These are phyloP conservation scores for Colletotrichum kahawae DNA, from an alignment of 2,329 filamentous ascomycete species.

Conservation along the genomic window DNA sequence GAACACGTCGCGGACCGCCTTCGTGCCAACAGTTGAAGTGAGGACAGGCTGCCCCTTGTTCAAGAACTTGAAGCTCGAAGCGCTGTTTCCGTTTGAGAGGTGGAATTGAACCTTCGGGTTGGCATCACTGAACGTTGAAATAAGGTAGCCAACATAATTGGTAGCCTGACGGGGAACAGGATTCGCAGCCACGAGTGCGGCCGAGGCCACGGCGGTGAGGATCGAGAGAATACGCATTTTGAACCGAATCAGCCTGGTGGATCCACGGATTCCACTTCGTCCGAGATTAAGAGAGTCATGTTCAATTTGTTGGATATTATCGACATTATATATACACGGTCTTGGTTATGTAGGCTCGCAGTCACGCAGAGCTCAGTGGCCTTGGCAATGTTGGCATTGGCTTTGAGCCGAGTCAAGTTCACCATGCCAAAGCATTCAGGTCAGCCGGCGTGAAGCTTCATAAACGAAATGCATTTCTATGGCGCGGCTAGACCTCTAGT, in stretches of 20 bases:
- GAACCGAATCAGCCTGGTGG: neutral
- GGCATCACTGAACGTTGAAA: constrained; percentile 39
- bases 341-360: neutral
- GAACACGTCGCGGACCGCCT: constrained; percentile 38
- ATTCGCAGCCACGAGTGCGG: neutral
- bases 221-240: neutral
- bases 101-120: constrained; percentile 36
- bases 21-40: constrained; percentile 36
- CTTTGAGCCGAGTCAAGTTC: neutral
- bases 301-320: neutral
- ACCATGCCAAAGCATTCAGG: neutral
- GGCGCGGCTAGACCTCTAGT: constrained; percentile 1
- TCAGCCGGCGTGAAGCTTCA: neutral
- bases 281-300: neutral
- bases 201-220: neutral
- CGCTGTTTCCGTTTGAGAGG: constrained; percentile 35
- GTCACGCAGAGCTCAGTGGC: neutral
- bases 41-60: constrained; percentile 36
- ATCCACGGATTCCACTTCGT: neutral
- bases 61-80: constrained; percentile 35
- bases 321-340: neutral
- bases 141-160: constrained; percentile 36
- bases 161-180: constrained; percentile 5
- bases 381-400: neutral
- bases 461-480: neutral